Conservation (phyloP, 2,329 filamentous ascomycete species). For the Meredithiella fracta region DNA sequence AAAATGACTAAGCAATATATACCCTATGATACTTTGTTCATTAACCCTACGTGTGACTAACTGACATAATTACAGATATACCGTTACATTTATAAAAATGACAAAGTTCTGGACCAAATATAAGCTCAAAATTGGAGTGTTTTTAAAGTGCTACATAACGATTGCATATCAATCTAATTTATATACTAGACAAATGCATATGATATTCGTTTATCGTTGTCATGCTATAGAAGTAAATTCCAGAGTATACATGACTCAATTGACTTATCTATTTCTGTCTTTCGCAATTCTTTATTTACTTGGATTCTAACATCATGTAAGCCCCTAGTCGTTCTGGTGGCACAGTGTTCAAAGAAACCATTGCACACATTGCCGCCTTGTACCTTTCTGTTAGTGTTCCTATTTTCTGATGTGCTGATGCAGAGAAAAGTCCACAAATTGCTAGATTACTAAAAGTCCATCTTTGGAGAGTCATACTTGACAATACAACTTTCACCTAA, state of each 20-base stretch:
- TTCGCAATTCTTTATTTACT: not conserved
- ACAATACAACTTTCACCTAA: not conserved
- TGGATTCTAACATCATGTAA: not conserved
- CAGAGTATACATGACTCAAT: too few species aligned
- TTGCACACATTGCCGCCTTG: constrained; percentile 4
- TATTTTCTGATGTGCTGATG: not conserved
- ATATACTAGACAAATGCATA: too few species aligned
- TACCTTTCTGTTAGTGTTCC: not conserved
- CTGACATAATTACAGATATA: not conserved
- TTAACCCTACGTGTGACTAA: not conserved
- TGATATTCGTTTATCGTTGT: too few species aligned
- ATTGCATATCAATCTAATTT: not conserved
- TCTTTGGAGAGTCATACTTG: not conserved
- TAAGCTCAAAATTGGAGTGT: too few species aligned
- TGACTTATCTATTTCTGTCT: too few species aligned
- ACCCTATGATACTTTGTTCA: too few species aligned
- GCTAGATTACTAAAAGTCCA: too few species aligned
- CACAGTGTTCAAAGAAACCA: constrained; percentile 9
- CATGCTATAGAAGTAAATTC: too few species aligned
- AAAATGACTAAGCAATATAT: too few species aligned
- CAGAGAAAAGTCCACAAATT: too few species aligned
- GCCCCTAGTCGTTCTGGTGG: constrained; percentile 11
- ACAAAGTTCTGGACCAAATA: not conserved
- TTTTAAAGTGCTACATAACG: not conserved
- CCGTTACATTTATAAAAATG: too few species aligned